These are phyloP conservation scores for Madurella fahalii DNA, from an alignment of 2,329 filamentous ascomycete genomes.

Conservation along the genomic window DNA sequence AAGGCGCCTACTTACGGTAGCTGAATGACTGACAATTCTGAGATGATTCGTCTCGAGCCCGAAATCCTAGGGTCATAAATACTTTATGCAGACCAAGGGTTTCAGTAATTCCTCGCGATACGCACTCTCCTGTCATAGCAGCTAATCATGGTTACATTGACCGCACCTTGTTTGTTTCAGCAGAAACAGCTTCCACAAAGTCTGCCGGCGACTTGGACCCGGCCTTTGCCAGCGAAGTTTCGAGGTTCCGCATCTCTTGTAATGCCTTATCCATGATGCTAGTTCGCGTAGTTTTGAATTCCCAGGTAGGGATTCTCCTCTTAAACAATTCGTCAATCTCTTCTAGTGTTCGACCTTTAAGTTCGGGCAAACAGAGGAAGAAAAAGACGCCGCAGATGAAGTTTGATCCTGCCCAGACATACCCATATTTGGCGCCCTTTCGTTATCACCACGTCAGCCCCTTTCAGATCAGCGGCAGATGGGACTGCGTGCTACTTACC, in stretches of 20 bases:
- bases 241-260: conserved; percentile 21
- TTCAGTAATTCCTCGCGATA: too few relatives aligned
- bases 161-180: not conserved
- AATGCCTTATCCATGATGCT: conserved; percentile 27
- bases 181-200: conserved; percentile 10
- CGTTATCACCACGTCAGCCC: not conserved
- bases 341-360: conserved; percentile 31
- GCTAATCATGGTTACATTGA: too few relatives aligned
- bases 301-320: conserved; percentile 26
- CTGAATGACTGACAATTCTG: too few relatives aligned
- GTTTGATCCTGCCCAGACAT: conserved; percentile 39
- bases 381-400: conserved; percentile 30
- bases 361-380: conserved; percentile 31
- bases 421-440: conserved; percentile 41
- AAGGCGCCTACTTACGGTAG: too few relatives aligned
- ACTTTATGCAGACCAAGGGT: too few relatives aligned
- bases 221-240: not conserved
- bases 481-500: conserved; percentile 17
- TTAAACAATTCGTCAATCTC: conserved; percentile 34
- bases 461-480: too few relatives aligned
- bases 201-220: conserved; percentile 15
- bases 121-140: too few relatives aligned
- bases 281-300: conserved; percentile 29
- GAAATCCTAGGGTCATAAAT: too few relatives aligned
- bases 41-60: too few relatives aligned